Base-by-base conservation (phyloP, 2,329 filamentous ascomycete species). In the Xylaria digitata region DNA sequence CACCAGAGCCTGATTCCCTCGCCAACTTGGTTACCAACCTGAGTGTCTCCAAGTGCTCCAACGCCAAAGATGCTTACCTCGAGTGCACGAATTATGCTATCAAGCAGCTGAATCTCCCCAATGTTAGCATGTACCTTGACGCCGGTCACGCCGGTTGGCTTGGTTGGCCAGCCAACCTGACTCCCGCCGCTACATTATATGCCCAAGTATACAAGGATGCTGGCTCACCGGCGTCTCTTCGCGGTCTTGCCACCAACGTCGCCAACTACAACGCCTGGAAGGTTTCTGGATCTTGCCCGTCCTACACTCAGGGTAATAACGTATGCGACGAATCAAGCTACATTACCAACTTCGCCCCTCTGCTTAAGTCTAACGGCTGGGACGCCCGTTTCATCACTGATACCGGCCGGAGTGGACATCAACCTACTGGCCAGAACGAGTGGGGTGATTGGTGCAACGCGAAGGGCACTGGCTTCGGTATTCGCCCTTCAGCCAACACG, bases 391-490 rank as follows among this genome's bases (percentile, higher is more conserved):
- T 77, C 71, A 76, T 78, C 67, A 76, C 75, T 9, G 76, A 78
- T 64, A 74, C 72, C 5, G 70, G 75, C 55, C 75, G 76, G 45
- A 75, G 66, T 60, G 75, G 74, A 53, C 82, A 82, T 68, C 86
- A 87, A 61, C 86, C 83, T 63, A 86, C 85, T 17, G 84, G 84
- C 54, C 86, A 88, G 75, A 50, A 59, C 19, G 75, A 80, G 64
- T 88, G 86, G 85, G 86, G 86, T 60, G 83, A 89, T 71, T 89
- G 87, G 87, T 89, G 87, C 80, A 89, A 89, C 69, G 81, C 86
- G 49, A 82, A 78, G 17, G 83, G 82, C 26, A 84, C 87, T 37
- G 87, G 87, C 19, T 89, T 89, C 67, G 87, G 87, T 68, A 78
- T 80, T 30, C 82, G 85, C 17, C 86, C 86, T 0, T 85, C 85